Percentiles rank a stretch among this genome's conserved stretches.
Evolutionary conservation across 2,329 filamentous ascomycete genomes (phyloP).

Genomic region (Fusarium lyarnte): DNA sequence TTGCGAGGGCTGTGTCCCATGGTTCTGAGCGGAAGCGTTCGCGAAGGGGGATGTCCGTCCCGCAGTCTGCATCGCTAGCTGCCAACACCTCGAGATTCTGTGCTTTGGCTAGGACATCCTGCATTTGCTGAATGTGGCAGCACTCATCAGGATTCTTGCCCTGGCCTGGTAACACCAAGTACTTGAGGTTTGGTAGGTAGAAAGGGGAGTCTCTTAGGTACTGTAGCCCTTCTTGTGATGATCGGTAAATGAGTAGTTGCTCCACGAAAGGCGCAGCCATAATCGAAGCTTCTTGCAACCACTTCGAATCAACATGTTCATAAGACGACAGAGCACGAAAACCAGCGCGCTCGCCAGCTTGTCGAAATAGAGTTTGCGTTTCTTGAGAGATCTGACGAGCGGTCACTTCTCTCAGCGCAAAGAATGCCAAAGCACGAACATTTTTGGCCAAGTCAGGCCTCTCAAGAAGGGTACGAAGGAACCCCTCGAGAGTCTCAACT

Average conservation of each 20-base stretch:
- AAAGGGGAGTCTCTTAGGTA: slow-evolving; percentile 42
- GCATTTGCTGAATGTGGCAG: slow-evolving; percentile 45
- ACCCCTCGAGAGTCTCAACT: slow-evolving; percentile 33
- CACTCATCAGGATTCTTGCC: slow-evolving; percentile 38
- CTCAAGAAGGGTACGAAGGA: slow-evolving; percentile 39
- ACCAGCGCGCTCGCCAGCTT: slow-evolving; percentile 40
- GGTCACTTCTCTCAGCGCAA: slow-evolving; percentile 28
- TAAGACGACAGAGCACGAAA: slow-evolving; percentile 40
- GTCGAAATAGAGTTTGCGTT: slow-evolving; percentile 40
- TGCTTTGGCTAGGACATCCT: slow-evolving; percentile 40
- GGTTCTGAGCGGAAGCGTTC: slow-evolving; percentile 41
- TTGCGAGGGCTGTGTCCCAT: slow-evolving; percentile 39
- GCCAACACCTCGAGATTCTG: slow-evolving; percentile 41
- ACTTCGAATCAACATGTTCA: slow-evolving; percentile 40
- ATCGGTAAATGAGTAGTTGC: slow-evolving; percentile 41
- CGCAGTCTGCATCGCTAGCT: slow-evolving; percentile 41
- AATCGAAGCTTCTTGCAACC: slow-evolving; percentile 43
- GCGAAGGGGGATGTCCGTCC: slow-evolving; percentile 39
- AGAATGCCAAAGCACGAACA: slow-evolving; percentile 41
- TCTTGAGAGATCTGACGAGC: slow-evolving; percentile 16
- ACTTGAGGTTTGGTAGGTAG: slow-evolving; percentile 43
- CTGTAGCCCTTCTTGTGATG: slow-evolving; percentile 40
- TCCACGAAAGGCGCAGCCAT: slow-evolving; percentile 42
- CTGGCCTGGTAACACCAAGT: slow-evolving; percentile 39
- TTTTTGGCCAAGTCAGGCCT: slow-evolving; percentile 39